phyloP scores from a whole-genome alignment of 2,329 filamentous ascomycete species.

The Rutstroemia sp. region DNA sequence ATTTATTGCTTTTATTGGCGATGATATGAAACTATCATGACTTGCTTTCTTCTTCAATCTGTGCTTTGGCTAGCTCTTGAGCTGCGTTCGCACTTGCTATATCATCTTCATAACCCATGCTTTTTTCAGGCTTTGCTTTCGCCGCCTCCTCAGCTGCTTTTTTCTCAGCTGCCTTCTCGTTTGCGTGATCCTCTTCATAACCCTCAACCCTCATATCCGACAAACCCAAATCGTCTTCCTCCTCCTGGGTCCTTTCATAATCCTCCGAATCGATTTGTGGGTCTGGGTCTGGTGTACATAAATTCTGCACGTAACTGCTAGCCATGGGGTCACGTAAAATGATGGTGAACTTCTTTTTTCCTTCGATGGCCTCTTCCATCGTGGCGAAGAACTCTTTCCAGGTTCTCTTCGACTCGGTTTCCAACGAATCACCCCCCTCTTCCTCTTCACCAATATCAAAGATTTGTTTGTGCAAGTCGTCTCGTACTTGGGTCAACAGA shows the following conservation, averaged over 20 bases:
- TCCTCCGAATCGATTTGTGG: slow-evolving; percentile 74
- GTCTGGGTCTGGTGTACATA: slow-evolving; percentile 69
- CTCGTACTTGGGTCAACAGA: slow-evolving; percentile 82
- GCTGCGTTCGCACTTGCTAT: slow-evolving; percentile 18
- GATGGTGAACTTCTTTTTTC: slow-evolving; percentile 73
- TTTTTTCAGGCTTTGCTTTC: no score
- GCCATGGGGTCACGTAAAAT: slow-evolving; percentile 83
- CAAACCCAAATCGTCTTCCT: slow-evolving; percentile 88
- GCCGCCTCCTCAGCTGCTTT: no score
- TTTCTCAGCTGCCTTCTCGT: slow-evolving; percentile 22
- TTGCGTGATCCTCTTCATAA: slow-evolving; percentile 42
- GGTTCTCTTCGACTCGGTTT: slow-evolving; percentile 52
- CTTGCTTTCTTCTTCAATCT: no score
- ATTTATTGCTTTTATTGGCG: no score
- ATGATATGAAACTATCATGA: no score
- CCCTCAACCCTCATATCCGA: slow-evolving; percentile 88
- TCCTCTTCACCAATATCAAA: slow-evolving; percentile 60
- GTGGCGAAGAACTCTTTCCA: slow-evolving; percentile 79
- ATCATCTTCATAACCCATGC: slow-evolving; percentile 53
- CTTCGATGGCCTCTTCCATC: slow-evolving; percentile 71
- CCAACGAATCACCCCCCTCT: slow-evolving; percentile 73
- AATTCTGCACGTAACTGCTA: slow-evolving; percentile 87
- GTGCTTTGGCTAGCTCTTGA: no score
- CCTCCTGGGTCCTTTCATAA: slow-evolving; percentile 82
- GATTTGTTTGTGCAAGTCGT: slow-evolving; percentile 81